These are phyloP conservation scores for Pulicaria dysenterica DNA, from an alignment of 129 eudicot genomes.

Conservation along the genomic window DNA sequence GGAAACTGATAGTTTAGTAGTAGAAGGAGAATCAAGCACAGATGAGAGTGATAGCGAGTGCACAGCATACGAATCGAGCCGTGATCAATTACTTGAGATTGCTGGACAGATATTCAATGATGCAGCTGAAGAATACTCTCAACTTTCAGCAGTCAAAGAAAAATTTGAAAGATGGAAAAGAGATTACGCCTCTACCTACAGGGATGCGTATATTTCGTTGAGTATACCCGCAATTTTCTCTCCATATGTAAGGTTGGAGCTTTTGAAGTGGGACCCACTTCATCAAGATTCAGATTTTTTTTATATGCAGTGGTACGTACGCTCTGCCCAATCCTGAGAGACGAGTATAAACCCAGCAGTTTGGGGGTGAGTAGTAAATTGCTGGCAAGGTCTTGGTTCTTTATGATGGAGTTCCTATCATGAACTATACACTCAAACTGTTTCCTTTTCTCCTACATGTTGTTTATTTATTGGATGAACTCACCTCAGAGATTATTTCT, in stretches of 20 bases:
- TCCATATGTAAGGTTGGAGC: slow-evolving; percentile 93
- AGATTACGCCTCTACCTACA: slow-evolving; percentile 66
- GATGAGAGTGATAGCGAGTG: slow-evolving; percentile 93
- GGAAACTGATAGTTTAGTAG: slow-evolving; percentile 41
- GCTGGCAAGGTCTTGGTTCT: slow-evolving; percentile 49
- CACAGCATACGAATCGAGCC: slow-evolving; percentile 81
- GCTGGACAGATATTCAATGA: slow-evolving; percentile 89
- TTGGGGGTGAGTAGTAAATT: slow-evolving; percentile 39
- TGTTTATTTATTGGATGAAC: neutral
- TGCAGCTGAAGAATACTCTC: slow-evolving; percentile 81
- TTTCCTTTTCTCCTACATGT: neutral
- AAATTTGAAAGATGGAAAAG: slow-evolving; percentile 80
- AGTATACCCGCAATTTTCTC: slow-evolving; percentile 87
- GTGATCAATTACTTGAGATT: slow-evolving; percentile 65
- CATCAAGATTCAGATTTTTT: slow-evolving; percentile 87
- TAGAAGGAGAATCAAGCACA: slow-evolving; percentile 97
- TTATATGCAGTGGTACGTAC: slow-evolving; percentile 91
- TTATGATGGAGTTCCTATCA: slow-evolving; percentile 25
- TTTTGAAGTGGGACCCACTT: slow-evolving; percentile 99
- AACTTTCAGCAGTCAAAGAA: slow-evolving; percentile 68
- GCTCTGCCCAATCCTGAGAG: slow-evolving; percentile 55
- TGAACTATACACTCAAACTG: slow-evolving; percentile 29
- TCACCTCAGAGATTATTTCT: neutral
- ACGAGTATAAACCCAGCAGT: slow-evolving; percentile 47
- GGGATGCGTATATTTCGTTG: slow-evolving; percentile 86